A percentile compares a stretch with the other conserved stretches of the same genome.
Conservation (phyloP, 345 rosid species). For the Corymbia maculata region DNA sequence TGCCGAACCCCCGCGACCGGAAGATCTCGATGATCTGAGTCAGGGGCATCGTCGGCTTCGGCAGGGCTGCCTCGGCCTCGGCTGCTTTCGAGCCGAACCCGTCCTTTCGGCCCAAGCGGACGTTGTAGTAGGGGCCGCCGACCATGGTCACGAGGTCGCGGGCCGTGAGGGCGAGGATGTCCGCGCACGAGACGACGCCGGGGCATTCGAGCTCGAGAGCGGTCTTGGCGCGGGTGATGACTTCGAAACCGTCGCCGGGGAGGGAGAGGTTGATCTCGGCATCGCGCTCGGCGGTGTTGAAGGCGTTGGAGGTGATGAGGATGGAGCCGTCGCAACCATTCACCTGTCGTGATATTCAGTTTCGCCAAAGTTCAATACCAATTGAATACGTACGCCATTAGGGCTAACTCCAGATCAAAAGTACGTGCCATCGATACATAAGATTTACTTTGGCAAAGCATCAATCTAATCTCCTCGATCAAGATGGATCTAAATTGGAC, state of each 20-base stretch:
- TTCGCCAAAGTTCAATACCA: not conserved
- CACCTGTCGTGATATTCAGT: not conserved
- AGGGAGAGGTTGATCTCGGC: conserved; percentile 45
- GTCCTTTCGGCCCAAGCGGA: conserved; percentile 54
- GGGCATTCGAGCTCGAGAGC: conserved; percentile 72
- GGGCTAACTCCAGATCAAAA: not conserved
- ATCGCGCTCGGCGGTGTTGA: conserved; percentile 54
- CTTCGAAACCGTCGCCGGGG: conserved; percentile 72
- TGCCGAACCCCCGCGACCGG: conserved; percentile 18
- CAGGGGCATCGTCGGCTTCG: conserved; percentile 24
- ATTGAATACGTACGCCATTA: not conserved
- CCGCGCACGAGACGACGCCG: conserved; percentile 52
- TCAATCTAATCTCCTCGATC: not conserved
- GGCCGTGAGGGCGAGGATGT: conserved; percentile 50
- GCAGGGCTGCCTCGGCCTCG: conserved; percentile 23
- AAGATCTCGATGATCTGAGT: conserved; percentile 29
- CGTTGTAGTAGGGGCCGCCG: conserved; percentile 47
- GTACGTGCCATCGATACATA: not conserved
- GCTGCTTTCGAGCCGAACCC: conserved; percentile 30
- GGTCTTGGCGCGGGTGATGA: conserved; percentile 44
- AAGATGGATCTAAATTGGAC: not conserved
- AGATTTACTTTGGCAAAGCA: not conserved
- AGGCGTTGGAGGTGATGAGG: conserved; percentile 47
- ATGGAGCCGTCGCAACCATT: conserved; percentile 68
- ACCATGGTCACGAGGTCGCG: conserved; percentile 58